Conservation (phyloP, 2,329 filamentous ascomycete genomes). For the Aspergillus floridensis region DNA sequence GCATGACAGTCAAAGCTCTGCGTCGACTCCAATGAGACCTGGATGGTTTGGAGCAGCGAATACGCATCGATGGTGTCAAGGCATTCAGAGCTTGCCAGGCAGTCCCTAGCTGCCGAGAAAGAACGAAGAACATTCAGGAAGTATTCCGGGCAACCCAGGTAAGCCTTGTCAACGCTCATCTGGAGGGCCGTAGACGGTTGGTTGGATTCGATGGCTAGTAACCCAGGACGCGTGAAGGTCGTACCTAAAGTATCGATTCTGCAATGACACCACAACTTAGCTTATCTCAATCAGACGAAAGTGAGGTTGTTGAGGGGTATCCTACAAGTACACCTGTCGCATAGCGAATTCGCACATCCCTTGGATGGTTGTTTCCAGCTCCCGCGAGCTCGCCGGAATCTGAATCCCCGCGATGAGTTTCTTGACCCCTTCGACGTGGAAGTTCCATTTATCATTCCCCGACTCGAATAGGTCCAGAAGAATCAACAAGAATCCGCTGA, state of each 20-base stretch:
- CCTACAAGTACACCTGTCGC: constrained; percentile 7
- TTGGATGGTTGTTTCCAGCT: not conserved
- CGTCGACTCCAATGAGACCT: constrained; percentile 1
- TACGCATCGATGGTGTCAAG: not conserved
- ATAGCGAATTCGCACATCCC: not conserved
- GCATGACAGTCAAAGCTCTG: not conserved
- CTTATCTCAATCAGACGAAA: not conserved
- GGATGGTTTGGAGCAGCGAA: not conserved
- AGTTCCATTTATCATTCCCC: constrained; percentile 18
- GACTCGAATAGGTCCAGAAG: constrained; percentile 22
- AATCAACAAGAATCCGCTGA: constrained; percentile 19
- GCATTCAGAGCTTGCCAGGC: not conserved
- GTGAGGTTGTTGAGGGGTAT: not conserved
- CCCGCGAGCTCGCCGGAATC: not conserved
- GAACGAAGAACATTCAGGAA: constrained; percentile 10
- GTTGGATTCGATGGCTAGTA: not conserved
- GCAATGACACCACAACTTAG: not conserved
- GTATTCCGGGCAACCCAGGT: constrained; percentile 15
- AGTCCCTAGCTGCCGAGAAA: constrained; percentile 12
- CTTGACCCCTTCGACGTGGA: constrained; percentile 15
- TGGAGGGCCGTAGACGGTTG: not conserved
- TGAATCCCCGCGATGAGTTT: not conserved
- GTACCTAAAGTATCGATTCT: not conserved
- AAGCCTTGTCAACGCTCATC: constrained; percentile 8
- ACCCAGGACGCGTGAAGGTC: not conserved